A percentile compares a stretch with the other conserved stretches of the same genome.
Evolutionary conservation across 768 basidiomycete genomes (phyloP).

Genomic region (Tylopilus felleus): DNA sequence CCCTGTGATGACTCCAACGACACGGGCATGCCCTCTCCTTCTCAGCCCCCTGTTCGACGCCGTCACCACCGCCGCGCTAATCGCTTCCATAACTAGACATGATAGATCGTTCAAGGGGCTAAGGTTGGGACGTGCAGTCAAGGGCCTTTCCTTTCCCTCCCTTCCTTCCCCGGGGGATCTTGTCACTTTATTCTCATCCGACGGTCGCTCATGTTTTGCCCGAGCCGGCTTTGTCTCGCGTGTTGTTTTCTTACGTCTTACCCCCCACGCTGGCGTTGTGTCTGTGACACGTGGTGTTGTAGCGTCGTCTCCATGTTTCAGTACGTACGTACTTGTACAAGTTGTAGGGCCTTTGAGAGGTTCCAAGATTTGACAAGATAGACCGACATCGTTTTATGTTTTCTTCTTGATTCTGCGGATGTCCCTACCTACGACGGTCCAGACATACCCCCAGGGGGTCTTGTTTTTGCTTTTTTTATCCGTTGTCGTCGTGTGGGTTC

Average conservation of each 20-base stretch:
- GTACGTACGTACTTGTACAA: not conserved
- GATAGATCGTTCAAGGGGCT: not conserved
- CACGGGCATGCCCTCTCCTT: not conserved
- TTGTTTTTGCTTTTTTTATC: not conserved
- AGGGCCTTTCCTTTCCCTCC: no score
- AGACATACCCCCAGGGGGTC: not conserved
- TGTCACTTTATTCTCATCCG: not conserved
- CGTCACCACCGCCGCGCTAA: conserved; percentile 5
- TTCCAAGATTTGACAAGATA: not conserved
- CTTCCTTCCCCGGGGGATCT: no score
- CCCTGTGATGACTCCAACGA: not conserved
- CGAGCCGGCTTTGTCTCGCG: not conserved
- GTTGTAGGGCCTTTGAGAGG: not conserved
- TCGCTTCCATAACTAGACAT: not conserved
- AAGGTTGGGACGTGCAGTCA: not conserved
- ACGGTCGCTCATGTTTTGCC: not conserved
- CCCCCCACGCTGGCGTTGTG: not conserved
- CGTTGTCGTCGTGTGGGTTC: not conserved
- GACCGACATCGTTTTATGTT: not conserved
- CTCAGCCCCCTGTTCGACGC: not conserved
- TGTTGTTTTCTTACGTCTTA: not conserved
- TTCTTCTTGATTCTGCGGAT: not conserved
- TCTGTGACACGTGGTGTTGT: not conserved
- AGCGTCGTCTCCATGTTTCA: no score
- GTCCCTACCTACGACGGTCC: no score